Conservation (phyloP, 2,329 filamentous ascomycete genomes). For the Pseudogymnoascus pannorum region DNA sequence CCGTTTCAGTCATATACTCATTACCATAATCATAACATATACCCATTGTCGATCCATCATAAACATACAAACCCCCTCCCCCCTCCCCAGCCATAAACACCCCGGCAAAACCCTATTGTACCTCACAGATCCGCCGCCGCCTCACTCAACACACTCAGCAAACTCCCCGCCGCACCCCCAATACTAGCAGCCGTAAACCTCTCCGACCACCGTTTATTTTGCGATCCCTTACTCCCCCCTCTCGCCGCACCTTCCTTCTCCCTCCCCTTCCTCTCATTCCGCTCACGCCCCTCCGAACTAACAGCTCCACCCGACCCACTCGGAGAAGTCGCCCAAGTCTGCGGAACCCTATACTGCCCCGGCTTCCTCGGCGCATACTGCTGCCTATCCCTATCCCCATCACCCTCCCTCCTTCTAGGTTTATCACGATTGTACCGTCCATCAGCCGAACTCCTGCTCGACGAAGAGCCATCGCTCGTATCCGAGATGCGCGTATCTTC, state of each 20-base stretch:
- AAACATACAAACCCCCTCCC: neutral
- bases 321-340: neutral
- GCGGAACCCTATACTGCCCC: neutral
- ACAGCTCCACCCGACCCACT: neutral
- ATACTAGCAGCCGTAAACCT: conserved; percentile 51
- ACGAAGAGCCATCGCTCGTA: neutral
- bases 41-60: neutral
- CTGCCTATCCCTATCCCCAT: conserved; percentile 31
- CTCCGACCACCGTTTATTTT: conserved; percentile 37
- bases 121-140: conserved; percentile 34
- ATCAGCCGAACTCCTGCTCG: neutral
- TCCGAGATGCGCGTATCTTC: neutral
- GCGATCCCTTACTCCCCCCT: conserved; percentile 36
- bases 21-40: conserved; percentile 6
- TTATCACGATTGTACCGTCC: neutral
- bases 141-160: conserved; percentile 51
- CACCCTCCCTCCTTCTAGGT: conserved; percentile 23
- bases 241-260: conserved; percentile 11
- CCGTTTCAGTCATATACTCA: neutral
- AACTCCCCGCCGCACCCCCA: conserved; percentile 51
- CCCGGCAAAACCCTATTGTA: neutral
- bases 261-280: conserved; percentile 8
- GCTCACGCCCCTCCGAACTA: neutral
- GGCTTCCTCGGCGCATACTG: conserved; percentile 20
- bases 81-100: neutral